These are phyloP conservation scores for Wickerhamiella allomyrinae DNA, from an alignment of 805 yeast genomes.

Conservation along the genomic window DNA sequence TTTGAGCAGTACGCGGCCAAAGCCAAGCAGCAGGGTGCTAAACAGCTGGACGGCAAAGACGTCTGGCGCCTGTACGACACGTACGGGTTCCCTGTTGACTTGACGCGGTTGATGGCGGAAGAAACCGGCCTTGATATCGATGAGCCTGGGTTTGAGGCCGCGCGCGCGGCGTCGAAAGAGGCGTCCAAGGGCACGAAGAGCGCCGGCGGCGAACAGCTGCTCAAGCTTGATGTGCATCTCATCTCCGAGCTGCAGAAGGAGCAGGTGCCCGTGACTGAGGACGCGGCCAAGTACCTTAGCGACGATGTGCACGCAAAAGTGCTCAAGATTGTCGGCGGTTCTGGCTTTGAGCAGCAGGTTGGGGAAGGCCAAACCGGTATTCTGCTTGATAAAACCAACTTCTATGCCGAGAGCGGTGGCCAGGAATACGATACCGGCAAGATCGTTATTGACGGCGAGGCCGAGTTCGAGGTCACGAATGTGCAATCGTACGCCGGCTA, in stretches of 20 bases:
- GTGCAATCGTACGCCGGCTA: slow-evolving; percentile 91
- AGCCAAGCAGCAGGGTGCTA: slow-evolving; percentile 62
- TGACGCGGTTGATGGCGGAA: slow-evolving; percentile 97
- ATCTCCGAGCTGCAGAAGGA: slow-evolving; percentile 53
- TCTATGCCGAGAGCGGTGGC: slow-evolving; percentile 99
- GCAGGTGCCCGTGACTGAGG: slow-evolving; percentile 67
- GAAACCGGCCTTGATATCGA: slow-evolving; percentile 90
- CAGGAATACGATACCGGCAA: slow-evolving; percentile 94
- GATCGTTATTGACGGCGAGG: slow-evolving; percentile 70
- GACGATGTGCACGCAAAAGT: slow-evolving; percentile 58
- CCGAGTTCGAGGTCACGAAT: slow-evolving; percentile 81
- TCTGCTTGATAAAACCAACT: slow-evolving; percentile 76
- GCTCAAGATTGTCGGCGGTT: slow-evolving; percentile 52
- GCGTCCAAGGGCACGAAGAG: slow-evolving; percentile 85
- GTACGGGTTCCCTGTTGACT: slow-evolving; percentile 97
- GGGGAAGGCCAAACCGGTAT: slow-evolving; percentile 52
- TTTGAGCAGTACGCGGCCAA: slow-evolving; percentile 84
- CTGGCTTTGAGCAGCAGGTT: slow-evolving; percentile 38
- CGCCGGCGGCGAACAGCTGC: slow-evolving; percentile 39
- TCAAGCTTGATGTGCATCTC: slow-evolving; percentile 86
- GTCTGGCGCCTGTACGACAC: slow-evolving; percentile 99
- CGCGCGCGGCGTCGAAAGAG: slow-evolving; percentile 77
- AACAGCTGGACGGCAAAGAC: slow-evolving; percentile 76
- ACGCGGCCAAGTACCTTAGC: slow-evolving; percentile 49
- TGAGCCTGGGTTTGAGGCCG: slow-evolving; percentile 82